Conservation (phyloP, 2,329 filamentous ascomycete species). For the Epicoccum sorghinum region DNA sequence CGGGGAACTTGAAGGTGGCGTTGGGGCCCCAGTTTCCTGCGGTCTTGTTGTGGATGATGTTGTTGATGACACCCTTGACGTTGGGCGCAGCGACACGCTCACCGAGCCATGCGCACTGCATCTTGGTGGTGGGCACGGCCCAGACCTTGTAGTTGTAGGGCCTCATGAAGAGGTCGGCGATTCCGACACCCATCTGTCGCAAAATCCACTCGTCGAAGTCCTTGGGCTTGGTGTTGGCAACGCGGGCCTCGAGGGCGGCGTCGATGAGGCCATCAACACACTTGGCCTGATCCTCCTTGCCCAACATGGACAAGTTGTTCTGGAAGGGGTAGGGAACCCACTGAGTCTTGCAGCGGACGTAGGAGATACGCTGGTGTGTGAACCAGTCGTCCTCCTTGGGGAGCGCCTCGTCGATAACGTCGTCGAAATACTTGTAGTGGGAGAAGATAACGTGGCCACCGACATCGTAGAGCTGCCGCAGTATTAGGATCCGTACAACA, state of each 20-base stretch:
- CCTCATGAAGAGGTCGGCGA: conserved; percentile 97
- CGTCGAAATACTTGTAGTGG: conserved; percentile 99
- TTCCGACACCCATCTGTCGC: conserved; percentile 84
- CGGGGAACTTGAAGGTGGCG: conserved; percentile 97
- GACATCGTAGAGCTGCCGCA: conserved; percentile 86
- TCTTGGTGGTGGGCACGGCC: conserved; percentile 98
- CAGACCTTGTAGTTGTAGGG: conserved; percentile 99
- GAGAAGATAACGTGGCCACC: conserved; percentile 99
- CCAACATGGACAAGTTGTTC: conserved; percentile 99
- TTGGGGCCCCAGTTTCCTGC: conserved; percentile 99
- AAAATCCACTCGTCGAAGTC: conserved; percentile 99
- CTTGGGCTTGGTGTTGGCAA: conserved; percentile 89
- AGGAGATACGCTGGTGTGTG: conserved; percentile 97
- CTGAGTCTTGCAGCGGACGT: conserved; percentile 92
- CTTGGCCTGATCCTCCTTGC: conserved; percentile 94
- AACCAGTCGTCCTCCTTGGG: conserved; percentile 96
- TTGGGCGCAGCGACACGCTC: conserved; percentile 98
- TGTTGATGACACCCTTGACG: conserved; percentile 90
- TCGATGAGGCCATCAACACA: conserved; percentile 97
- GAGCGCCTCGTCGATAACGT: conserved; percentile 95
- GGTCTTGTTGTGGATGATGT: conserved; percentile 94
- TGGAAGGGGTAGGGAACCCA: conserved; percentile 99
- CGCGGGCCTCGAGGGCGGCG: conserved; percentile 83
- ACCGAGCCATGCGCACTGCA: conserved; percentile 98
- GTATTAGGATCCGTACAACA: conserved; percentile 24